Base-by-base conservation (phyloP, 768 basidiomycete species). In the Lactarius akahatsu region DNA sequence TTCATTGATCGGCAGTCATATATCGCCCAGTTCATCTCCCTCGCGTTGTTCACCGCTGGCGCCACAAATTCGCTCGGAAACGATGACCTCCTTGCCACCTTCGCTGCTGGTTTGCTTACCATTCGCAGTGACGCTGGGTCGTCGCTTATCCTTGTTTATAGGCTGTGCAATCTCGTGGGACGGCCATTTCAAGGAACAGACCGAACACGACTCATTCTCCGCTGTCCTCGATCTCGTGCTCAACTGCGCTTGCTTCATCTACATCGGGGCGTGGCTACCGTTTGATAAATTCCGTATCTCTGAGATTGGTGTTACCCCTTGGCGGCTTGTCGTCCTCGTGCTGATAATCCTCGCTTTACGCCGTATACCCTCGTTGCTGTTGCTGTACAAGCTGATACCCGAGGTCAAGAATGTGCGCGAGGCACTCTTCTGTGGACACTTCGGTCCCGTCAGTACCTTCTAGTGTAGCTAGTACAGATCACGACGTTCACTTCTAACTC, bases 131-230 rank as follows among this genome's bases (percentile, higher is more conserved):
- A 11, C 45, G 5, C 50, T 45, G 26, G 41, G 26, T 63, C 23
- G 4, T 13, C 32, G 13, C 10, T 63, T 38, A 61, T n/a, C n/a
- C 20, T 61, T 58, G 65, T 64, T 73, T 54, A 74, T 76, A 88
- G 96, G 96, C 3, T 87, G 83, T 61, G 92, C 96, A 1, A 90
- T 98, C 70, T 92, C 92, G 8, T 96, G 92, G 94, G 94, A 96
- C 75, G 91, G 86, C 4, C 81, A 92, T 71, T 91, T 91, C 78
- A 89, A 91, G 71, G 77, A 78, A 26, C 87, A 92, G 66, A 92
- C 86, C 0, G 91, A 96, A 76, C 87, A 90, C 69, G 91, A 94
- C 64, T 80, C 86, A 15, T 98, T 99, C 74, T 89, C 93, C 1
- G 89, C 93, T 30, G 91, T 96, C 50, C 88, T 98, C 68, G 92